Conservation (phyloP, 805 yeast species). For the Sugiyamaella chiloensis region DNA sequence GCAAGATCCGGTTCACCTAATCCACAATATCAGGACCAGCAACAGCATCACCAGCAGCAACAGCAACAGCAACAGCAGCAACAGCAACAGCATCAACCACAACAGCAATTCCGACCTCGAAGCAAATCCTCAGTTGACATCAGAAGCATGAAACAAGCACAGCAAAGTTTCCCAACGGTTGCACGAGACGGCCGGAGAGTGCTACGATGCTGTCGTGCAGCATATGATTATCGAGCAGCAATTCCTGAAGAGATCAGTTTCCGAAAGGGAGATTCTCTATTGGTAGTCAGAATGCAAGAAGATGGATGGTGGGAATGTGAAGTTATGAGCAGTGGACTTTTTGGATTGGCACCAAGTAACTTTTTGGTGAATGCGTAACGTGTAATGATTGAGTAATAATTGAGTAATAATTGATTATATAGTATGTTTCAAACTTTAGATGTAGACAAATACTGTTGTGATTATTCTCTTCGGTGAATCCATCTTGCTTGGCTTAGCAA, state of each 20-base stretch:
- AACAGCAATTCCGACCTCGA: constrained; percentile 19
- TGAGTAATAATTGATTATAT: neutral
- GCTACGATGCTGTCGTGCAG: constrained; percentile 50
- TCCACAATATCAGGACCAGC: constrained; percentile 11
- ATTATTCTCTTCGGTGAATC: too few relatives aligned
- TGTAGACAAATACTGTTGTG: too few relatives aligned
- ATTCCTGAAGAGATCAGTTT: constrained; percentile 60
- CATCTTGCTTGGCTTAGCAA: too few relatives aligned
- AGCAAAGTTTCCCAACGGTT: constrained; percentile 38
- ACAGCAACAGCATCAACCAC: constrained; percentile 11
- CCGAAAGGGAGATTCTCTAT: constrained; percentile 53
- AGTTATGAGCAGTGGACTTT: constrained; percentile 39
- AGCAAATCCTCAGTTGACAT: constrained; percentile 25
- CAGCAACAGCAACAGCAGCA: constrained; percentile 11
- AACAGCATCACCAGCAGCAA: constrained; percentile 6
- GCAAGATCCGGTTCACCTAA: neutral
- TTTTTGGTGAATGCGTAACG: constrained; percentile 32
- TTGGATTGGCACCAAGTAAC: constrained; percentile 66
- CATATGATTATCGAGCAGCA: constrained; percentile 56
- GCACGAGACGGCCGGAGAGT: constrained; percentile 56
- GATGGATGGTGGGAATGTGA: constrained; percentile 80
- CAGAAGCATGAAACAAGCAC: constrained; percentile 23
- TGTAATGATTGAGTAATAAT: neutral
- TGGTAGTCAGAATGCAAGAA: constrained; percentile 55
- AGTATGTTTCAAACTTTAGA: too few relatives aligned